Evolutionary conservation across 202 grass and related monocot genomes (phyloP), one percentile per base, ranked within the genome.

Genomic region (Zizania palustris): DNA sequence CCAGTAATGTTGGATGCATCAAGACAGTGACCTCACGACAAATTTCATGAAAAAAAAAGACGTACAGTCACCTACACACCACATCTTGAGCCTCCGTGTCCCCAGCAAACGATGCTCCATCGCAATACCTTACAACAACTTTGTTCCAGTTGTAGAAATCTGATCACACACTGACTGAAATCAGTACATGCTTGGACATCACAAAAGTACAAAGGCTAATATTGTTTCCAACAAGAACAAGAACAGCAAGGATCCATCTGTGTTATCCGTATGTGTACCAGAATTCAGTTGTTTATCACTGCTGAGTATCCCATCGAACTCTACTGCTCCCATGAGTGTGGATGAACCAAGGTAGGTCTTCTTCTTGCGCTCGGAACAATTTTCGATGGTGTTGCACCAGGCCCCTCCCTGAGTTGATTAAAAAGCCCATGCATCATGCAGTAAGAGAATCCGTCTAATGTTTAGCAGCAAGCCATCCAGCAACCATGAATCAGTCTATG

Each of bases 71-170:
- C 28, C 28, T 61, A 42, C 18, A 7, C 50, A 91, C 89, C 78
- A 60, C 50, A 60, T 65, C 72, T 44, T 65, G 51, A 20, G 65
- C 76, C 59, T 93, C 85, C 16, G 83, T 73, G 50, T 97, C 77
- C 11, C 93, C 90, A 46, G 90, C 43, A 68, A 93, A 97, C 49
- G 90, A 97, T 36, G 73, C 85, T 9, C 93, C 93, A 11, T 97
- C 90, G 7, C 93, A 97, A 14, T 97, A 97, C 54, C 87, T 84
- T 65, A 97, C 38, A 16, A 63, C 80, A 63, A 77, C 90, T 73
- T 64, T 97, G 71, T 97, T 97, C 93, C 93, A 97, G 54, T 88
- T 60, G 74, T 92, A 92, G 80, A 97, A 97, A 90, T 90, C 90
- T 97, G 59, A 68, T 67, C 41, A 38, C 28, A 54, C 50, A 54